These are phyloP conservation scores for Leccinum pachyderme DNA, from an alignment of 1,284 basidiomycete species.

Conservation along the genomic window DNA sequence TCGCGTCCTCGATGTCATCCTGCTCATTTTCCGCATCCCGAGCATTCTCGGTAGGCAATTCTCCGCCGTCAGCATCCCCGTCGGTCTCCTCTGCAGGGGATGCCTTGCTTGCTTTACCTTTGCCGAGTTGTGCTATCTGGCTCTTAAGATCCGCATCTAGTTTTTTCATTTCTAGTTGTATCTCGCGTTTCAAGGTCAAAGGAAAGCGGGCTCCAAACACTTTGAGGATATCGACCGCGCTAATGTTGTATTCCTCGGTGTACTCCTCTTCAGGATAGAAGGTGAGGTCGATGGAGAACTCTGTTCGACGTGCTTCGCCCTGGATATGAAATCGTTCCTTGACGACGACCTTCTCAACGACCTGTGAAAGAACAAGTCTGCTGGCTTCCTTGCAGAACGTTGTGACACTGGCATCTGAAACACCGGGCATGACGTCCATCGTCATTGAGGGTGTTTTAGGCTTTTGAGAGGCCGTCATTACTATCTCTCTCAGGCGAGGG, in stretches of 20 bases:
- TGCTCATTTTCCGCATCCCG: conserved; percentile 61
- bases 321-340: conserved; percentile 76
- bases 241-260: conserved; percentile 80
- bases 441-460: conserved; percentile 99
- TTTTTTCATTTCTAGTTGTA: conserved; percentile 84
- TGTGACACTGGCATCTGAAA: conserved; percentile 59
- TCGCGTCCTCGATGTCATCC: conserved; percentile 75
- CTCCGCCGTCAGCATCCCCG: conserved; percentile 42
- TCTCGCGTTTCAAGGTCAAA: conserved; percentile 82
- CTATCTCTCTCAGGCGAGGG: conserved; percentile 96
- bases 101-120: conserved; percentile 60
- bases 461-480: conserved; percentile 97
- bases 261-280: conserved; percentile 92
- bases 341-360: conserved; percentile 85
- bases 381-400: conserved; percentile 91
- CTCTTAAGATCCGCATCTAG: conserved; percentile 78
- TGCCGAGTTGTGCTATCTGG: conserved; percentile 82
- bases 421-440: conserved; percentile 65
- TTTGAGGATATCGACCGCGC: conserved; percentile 70
- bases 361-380: conserved; percentile 84
- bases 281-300: conserved; percentile 80
- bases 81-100: conserved; percentile 47
- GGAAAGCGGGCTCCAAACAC: conserved; percentile 81
- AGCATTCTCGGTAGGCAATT: conserved; percentile 26
- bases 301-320: conserved; percentile 70